Evolutionary conservation across 2,329 filamentous ascomycete species (phyloP).

Genomic region (Diaporthe caulivora): DNA sequence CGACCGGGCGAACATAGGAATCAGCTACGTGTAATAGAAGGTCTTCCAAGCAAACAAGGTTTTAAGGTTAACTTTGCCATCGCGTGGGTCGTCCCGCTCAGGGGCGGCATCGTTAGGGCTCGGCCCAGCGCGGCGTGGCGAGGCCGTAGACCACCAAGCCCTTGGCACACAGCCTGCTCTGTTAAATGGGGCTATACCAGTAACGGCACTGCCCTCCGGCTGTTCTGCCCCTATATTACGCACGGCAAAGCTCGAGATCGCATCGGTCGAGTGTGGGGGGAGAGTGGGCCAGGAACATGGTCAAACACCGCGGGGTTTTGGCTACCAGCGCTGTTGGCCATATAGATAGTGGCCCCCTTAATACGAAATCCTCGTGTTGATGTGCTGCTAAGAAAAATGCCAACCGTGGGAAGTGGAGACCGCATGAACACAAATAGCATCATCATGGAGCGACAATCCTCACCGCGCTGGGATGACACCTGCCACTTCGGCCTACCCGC

Average conservation of each 20-base stretch:
- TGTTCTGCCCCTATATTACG: background rate
- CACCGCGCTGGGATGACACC: slow-evolving; percentile 7
- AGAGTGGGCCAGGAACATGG: background rate
- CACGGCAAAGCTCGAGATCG: background rate
- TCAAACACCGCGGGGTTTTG: background rate
- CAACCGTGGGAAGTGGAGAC: slow-evolving; percentile 7
- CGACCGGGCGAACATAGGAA: background rate
- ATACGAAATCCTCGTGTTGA: slow-evolving; percentile 22
- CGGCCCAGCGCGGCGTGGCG: background rate
- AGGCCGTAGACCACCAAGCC: background rate
- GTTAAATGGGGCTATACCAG: background rate
- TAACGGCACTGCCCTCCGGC: background rate
- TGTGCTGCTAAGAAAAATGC: background rate
- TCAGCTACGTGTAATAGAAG: background rate
- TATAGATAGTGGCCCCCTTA: background rate
- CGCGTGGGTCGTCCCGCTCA: background rate
- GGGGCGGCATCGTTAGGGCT: background rate
- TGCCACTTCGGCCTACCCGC: slow-evolving; percentile 18
- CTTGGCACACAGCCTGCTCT: background rate
- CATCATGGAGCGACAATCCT: slow-evolving; percentile 20
- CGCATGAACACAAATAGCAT: slow-evolving; percentile 19
- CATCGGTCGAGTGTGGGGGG: background rate
- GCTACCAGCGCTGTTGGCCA: background rate
- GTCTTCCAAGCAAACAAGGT: background rate
- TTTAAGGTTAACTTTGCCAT: background rate